Evolutionary conservation across 1,284 basidiomycete genomes (phyloP).

Genomic region (Exobasidium cylindrosporum): DNA sequence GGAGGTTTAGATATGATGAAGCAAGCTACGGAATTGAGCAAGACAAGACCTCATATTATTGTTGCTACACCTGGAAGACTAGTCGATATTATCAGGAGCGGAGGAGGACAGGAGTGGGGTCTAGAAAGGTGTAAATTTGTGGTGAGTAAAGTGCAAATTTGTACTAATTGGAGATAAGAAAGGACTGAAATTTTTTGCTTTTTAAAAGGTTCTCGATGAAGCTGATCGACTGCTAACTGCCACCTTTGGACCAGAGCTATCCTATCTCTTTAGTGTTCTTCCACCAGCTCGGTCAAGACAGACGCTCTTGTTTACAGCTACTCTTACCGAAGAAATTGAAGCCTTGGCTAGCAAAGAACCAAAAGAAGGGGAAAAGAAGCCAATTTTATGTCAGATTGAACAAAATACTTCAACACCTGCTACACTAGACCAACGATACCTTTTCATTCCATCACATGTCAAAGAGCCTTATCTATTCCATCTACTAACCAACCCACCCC

Average conservation of each 20-base stretch:
- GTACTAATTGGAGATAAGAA: background rate
- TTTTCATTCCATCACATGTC: conserved; percentile 91
- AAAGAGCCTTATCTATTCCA: conserved; percentile 90
- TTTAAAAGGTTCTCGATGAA: conserved; percentile 44
- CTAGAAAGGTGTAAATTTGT: conserved; percentile 80
- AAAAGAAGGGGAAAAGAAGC: conserved; percentile 77
- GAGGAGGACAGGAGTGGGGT: conserved; percentile 66
- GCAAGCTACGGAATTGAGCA: conserved; percentile 78
- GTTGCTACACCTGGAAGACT: conserved; percentile 95
- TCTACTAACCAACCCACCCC: conserved; percentile 75
- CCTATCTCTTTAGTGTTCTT: conserved; percentile 69
- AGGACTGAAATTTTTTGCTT: conserved; percentile 1
- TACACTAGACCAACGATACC: conserved; percentile 81
- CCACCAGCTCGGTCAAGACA: conserved; percentile 73
- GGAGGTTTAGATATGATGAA: conserved; percentile 99
- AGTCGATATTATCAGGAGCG: conserved; percentile 80
- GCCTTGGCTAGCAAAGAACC: conserved; percentile 72
- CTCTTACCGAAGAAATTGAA: conserved; percentile 82
- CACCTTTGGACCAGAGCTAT: conserved; percentile 83
- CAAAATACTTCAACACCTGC: conserved; percentile 80
- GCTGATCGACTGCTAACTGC: conserved; percentile 88
- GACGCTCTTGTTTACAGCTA: conserved; percentile 95
- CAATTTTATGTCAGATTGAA: conserved; percentile 77
- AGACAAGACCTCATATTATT: conserved; percentile 82
- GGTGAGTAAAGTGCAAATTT: conserved; percentile 57